Percentiles rank a stretch among this genome's conserved stretches.
Evolutionary conservation across 768 basidiomycete species (phyloP).

Genomic region (Boletus patriciae): DNA sequence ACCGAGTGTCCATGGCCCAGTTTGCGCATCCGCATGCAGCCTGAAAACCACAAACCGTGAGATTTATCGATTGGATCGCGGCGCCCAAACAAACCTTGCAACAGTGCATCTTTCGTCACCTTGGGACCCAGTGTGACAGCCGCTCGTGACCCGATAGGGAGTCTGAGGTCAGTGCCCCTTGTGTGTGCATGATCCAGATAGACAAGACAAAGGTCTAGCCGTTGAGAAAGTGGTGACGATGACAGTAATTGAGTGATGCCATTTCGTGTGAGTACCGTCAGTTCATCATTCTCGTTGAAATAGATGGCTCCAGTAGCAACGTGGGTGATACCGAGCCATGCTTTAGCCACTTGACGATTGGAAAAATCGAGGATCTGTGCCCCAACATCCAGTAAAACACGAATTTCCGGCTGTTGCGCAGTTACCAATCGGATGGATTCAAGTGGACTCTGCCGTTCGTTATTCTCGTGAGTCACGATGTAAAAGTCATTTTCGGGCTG

Average conservation of each 20-base stretch:
- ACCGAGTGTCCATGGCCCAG: constrained; percentile 48
- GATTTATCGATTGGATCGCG: background rate
- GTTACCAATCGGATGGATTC: constrained; percentile 30
- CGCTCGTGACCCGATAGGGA: constrained; percentile 32
- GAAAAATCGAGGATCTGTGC: constrained; percentile 52
- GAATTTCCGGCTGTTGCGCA: constrained; percentile 35
- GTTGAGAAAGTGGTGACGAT: constrained; percentile 29
- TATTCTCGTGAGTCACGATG: background rate
- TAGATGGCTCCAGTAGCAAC: constrained; percentile 25
- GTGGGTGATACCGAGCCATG: constrained; percentile 38
- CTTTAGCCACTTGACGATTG: constrained; percentile 39
- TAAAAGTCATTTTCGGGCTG: constrained; percentile 19
- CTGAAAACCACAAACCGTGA: constrained; percentile 18
- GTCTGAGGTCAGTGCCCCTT: constrained; percentile 38
- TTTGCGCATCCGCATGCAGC: constrained; percentile 53
- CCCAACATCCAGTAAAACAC: constrained; percentile 53
- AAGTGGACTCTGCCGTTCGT: background rate
- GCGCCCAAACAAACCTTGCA: constrained; percentile 30
- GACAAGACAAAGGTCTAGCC: constrained; percentile 31
- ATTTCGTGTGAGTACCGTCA: constrained; percentile 25
- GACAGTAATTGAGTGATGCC: constrained; percentile 20
- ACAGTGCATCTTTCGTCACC: constrained; percentile 35
- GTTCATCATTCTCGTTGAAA: constrained; percentile 29
- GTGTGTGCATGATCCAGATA: constrained; percentile 43
- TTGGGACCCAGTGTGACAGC: constrained; percentile 38